Conservation (phyloP, 495 filamentous ascomycete species). For the Tuber microsphaerosporum region DNA sequence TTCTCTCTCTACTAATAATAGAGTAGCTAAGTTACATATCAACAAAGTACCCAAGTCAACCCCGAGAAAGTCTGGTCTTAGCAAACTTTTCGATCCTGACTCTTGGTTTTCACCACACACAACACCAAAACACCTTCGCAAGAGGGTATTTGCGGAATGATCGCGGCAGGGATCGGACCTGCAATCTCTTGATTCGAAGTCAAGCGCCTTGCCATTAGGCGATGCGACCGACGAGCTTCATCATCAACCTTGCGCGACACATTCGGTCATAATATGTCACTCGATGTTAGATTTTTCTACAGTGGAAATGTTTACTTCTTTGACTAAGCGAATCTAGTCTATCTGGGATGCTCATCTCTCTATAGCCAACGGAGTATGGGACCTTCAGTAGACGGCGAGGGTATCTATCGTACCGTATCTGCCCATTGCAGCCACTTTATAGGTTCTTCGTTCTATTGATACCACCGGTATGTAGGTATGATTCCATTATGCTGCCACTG, state of each 20-base stretch:
- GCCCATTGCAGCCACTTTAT: too few relatives aligned
- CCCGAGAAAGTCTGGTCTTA: neutral
- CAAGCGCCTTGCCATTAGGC: slow-evolving; percentile 66
- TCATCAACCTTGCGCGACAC: neutral
- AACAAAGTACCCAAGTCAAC: neutral
- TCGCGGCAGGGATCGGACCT: slow-evolving; percentile 42
- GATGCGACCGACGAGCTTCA: slow-evolving; percentile 41
- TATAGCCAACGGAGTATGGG: too few relatives aligned
- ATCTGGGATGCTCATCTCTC: neutral
- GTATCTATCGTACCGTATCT: neutral
- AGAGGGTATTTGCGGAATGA: neutral
- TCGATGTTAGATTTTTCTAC: neutral
- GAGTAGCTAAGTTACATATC: neutral
- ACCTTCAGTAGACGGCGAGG: neutral
- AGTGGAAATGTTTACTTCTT: neutral
- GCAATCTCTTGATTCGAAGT: slow-evolving; percentile 62
- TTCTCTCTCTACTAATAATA: neutral
- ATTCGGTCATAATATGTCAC: neutral
- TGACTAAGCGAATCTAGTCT: neutral
- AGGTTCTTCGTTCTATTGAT: neutral
- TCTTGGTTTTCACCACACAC: neutral
- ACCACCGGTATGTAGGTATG: neutral
- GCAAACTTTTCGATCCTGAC: neutral
- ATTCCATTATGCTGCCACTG: neutral
- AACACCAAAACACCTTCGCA: neutral